These are phyloP conservation scores for Chalciporus pseudorubinellus DNA, from an alignment of 768 basidiomycete species.

Conservation along the genomic window DNA sequence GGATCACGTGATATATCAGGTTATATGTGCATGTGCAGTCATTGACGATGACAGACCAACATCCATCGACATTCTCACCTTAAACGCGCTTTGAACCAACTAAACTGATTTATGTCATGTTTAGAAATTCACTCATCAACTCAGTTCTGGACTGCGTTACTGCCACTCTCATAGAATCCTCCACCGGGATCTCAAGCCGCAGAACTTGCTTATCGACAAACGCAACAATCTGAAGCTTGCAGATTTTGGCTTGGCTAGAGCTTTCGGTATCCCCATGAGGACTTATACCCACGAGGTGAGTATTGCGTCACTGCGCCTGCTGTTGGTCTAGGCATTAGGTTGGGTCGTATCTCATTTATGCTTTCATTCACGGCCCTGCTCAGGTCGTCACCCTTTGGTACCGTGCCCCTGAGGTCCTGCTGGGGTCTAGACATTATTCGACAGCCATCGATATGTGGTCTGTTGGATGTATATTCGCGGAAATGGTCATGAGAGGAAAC, in stretches of 20 bases:
- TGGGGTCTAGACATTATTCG: slow-evolving; percentile 94
- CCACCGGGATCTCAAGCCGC: slow-evolving; percentile 96
- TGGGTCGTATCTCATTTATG: not conserved
- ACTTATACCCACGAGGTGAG: slow-evolving; percentile 98
- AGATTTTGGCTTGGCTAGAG: slow-evolving; percentile 93
- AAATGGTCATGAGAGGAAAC: slow-evolving; percentile 93
- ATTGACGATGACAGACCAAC: not conserved
- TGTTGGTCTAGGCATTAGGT: not conserved
- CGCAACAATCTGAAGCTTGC: slow-evolving; percentile 91
- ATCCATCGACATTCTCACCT: not conserved
- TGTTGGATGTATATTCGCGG: slow-evolving; percentile 98
- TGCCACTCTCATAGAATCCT: slow-evolving; percentile 95
- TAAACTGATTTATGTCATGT: slow-evolving; percentile 11
- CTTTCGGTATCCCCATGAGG: slow-evolving; percentile 97
- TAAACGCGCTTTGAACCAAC: not conserved
- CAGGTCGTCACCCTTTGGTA: slow-evolving; percentile 99
- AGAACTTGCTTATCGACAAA: slow-evolving; percentile 91
- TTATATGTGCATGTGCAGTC: not conserved
- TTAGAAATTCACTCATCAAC: slow-evolving; percentile 97
- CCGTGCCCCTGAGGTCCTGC: slow-evolving; percentile 94
- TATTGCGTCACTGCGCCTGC: slow-evolving; percentile 3
- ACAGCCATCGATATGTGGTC: slow-evolving; percentile 99
- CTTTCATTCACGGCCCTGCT: slow-evolving; percentile 8
- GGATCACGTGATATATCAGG: slow-evolving; percentile 31
- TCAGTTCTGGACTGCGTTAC: slow-evolving; percentile 87